These are phyloP conservation scores for Paraglomus brasilianum DNA, from an alignment of 192 early-diverging fungal genomes.

Conservation along the genomic window DNA sequence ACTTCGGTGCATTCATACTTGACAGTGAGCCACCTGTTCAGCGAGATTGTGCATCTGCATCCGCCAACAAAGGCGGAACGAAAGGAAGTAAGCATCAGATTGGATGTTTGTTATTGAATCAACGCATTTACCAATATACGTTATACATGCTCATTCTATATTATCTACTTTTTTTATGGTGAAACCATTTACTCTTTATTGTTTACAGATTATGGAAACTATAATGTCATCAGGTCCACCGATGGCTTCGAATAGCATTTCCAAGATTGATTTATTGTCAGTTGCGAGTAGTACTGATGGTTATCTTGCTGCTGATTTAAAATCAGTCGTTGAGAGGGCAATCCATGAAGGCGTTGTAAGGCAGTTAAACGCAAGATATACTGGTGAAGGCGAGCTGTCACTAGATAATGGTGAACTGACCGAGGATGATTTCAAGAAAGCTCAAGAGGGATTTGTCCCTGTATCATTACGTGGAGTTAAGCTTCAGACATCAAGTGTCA, in stretches of 20 bases:
- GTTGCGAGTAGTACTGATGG: constrained; percentile 85
- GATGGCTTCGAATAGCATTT: constrained; percentile 45
- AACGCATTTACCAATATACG: too few species aligned
- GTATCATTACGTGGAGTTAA: constrained; percentile 76
- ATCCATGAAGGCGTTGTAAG: constrained; percentile 79
- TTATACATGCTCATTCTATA: too few species aligned
- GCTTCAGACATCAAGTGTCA: constrained; percentile 68
- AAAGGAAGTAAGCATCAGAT: constrained; percentile 48
- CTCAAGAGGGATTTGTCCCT: constrained; percentile 77
- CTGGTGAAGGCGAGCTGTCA: constrained; percentile 27
- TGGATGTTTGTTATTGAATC: not conserved
- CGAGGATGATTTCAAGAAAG: constrained; percentile 69
- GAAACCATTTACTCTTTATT: constrained; percentile 16
- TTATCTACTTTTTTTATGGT: constrained; percentile 22
- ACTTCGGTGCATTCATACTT: constrained; percentile 59
- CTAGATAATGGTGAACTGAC: constrained; percentile 46
- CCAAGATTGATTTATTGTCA: constrained; percentile 65
- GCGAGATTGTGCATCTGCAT: constrained; percentile 58
- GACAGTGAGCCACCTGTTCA: constrained; percentile 61
- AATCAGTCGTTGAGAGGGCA: constrained; percentile 73
- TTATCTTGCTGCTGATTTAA: constrained; percentile 79
- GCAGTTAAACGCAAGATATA: constrained; percentile 45
- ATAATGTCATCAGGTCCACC: constrained; percentile 59
- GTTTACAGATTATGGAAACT: constrained; percentile 66
- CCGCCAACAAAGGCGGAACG: constrained; percentile 65